phyloP scores from a whole-genome alignment of 2,329 filamentous ascomycete genomes.

The Calonectria henricotiae region DNA sequence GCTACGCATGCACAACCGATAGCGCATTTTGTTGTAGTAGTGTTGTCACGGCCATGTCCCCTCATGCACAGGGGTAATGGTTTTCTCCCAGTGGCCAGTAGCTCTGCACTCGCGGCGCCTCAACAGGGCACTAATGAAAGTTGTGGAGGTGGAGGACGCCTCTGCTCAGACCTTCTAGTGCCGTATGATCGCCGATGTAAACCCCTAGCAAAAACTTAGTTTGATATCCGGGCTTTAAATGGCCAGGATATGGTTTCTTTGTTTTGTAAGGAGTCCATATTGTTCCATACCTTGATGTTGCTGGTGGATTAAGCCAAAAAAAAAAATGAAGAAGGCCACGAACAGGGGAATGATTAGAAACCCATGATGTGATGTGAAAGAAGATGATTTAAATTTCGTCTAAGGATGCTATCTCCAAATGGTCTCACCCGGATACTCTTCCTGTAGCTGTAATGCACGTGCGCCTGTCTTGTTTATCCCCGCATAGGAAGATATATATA shows the following conservation, averaged over 20 bases:
- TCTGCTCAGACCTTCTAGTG: slow-evolving; percentile 15
- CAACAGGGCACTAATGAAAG: slow-evolving; percentile 10
- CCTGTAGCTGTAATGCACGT: too few species aligned
- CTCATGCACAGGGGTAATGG: slow-evolving; percentile 16
- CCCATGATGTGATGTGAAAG: neutral
- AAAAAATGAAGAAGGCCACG: neutral
- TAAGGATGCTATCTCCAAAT: neutral
- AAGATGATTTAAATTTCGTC: neutral
- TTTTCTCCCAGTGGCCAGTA: slow-evolving; percentile 13
- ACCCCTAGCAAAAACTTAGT: slow-evolving; percentile 23
- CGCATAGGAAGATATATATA: too few species aligned
- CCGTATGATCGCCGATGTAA: slow-evolving; percentile 24
- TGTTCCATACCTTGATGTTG: neutral
- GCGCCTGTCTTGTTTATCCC: too few species aligned
- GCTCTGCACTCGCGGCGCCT: slow-evolving; percentile 2
- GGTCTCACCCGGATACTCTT: neutral
- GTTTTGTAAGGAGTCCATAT: neutral
- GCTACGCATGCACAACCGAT: slow-evolving; percentile 20
- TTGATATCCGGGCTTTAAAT: neutral
- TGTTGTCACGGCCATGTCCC: slow-evolving; percentile 3
- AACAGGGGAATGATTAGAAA: neutral
- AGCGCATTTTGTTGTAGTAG: neutral
- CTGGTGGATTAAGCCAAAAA: neutral
- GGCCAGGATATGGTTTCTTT: neutral
- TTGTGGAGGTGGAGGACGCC: slow-evolving; percentile 12